phyloP scores from a whole-genome alignment of 176 grass and related monocot species.

The Triticum aestivum region DNA sequence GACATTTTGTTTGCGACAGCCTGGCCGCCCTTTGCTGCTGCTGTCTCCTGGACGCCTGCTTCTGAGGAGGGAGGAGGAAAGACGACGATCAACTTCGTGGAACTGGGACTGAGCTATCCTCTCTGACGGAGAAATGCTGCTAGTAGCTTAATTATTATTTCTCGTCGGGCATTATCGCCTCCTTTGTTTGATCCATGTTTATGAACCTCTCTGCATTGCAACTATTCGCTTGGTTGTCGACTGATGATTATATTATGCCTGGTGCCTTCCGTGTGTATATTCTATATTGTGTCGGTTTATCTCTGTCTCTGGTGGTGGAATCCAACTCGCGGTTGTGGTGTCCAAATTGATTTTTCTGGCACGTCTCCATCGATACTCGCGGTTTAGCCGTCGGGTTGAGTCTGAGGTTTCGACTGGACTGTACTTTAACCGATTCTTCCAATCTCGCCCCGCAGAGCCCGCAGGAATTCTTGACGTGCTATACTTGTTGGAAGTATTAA shows the following conservation, averaged over 20 bases:
- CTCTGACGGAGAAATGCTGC: not conserved
- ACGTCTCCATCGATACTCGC: not conserved
- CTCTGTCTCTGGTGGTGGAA: not conserved
- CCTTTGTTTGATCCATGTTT: not conserved
- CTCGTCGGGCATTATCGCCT: constrained; percentile 1
- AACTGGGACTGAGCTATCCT: not conserved
- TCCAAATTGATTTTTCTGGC: not conserved
- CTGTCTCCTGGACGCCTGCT: constrained; percentile 64
- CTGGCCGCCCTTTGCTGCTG: constrained; percentile 64
- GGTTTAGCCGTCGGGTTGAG: not conserved
- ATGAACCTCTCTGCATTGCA: constrained; percentile 6
- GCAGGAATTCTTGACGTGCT: not conserved
- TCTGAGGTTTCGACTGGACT: not conserved
- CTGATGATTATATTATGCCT: not conserved
- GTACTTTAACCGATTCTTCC: too few species aligned
- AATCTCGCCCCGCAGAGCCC: not conserved
- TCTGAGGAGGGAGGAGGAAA: constrained; percentile 28
- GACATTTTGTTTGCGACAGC: constrained; percentile 30
- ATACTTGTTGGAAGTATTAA: too few species aligned
- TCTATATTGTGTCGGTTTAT: not conserved
- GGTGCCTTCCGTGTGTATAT: not conserved
- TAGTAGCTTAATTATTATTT: constrained; percentile 22
- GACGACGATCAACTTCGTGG: not conserved
- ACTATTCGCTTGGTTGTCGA: constrained; percentile 10
- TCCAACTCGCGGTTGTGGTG: not conserved